Evolutionary conservation across 169 alveolate species (phyloP), one percentile per base, ranked within the genome.

Genomic region (Cryptosporidium viatorum): DNA sequence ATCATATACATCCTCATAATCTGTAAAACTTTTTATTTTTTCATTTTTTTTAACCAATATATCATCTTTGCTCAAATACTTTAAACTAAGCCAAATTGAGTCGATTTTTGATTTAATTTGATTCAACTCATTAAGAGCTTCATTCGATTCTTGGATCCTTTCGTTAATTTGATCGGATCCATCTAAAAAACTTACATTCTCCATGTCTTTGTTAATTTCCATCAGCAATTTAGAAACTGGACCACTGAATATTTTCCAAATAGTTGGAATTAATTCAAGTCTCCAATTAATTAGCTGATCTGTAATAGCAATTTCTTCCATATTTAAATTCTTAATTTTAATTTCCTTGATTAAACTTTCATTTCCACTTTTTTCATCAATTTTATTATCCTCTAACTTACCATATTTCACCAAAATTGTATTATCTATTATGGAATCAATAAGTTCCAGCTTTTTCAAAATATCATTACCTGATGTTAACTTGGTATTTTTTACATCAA

Each of bases 381-480:
- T 50, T 33, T 35, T 37, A 4, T 31, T 39, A n/a, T 10, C 31
- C 9, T 5, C 35, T 37, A 71, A 31, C 29, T 73, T 23, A 5
- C 86, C 70, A 26, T 73, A 73, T 58, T 73, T 58, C 5, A 73
- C 3, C 18, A 73, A 37, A 33, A 73, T n/a, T 12, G 69, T 55
- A 58, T 58, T 73, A 9, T 70, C 31, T 16, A 73, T 21, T 39
- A 73, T 73, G 23, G 86, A 73, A 39, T 73, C 33, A 33, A 73
- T 52, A 26, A 73, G 52, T n/a, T 73, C 86, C 8, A 59, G 29
- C 43, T 41, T 51, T 16, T 58, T 73, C 12, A 55, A 51, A 0
- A 73, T 52, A n/a, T 73, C 86, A 41, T 73, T 31, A 23, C 86
- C 86, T 6, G 86, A 73, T 12, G 51, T n/a, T 21, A n/a, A 1